A percentile compares a stretch with the other conserved stretches of the same genome.
Conservation (phyloP, 2,329 filamentous ascomycete genomes). For the Talaromyces islandicus region DNA sequence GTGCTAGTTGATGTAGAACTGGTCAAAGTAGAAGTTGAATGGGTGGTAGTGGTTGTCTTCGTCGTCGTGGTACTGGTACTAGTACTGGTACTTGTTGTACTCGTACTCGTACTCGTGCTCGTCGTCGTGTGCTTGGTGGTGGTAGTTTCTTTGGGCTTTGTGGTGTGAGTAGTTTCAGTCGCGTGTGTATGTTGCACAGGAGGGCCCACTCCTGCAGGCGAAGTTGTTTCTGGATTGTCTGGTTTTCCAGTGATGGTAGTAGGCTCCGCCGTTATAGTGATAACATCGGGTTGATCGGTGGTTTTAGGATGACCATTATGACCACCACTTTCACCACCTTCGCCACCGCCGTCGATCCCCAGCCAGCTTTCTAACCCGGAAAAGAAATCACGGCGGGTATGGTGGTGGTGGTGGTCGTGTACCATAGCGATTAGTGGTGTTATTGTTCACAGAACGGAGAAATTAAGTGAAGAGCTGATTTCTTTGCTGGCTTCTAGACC, state of each 20-base stretch:
- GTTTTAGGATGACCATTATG: background rate
- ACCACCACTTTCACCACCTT: background rate
- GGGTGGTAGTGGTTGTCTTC: background rate
- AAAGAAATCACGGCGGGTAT: slow-evolving; percentile 3
- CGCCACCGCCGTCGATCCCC: background rate
- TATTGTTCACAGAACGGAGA: background rate
- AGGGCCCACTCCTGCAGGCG: slow-evolving; percentile 10
- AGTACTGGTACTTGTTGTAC: slow-evolving; percentile 4
- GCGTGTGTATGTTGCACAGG: background rate
- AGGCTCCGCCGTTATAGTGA: background rate
- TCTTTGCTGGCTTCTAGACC: background rate
- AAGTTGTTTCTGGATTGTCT: slow-evolving; percentile 10
- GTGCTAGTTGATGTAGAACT: slow-evolving; percentile 4
- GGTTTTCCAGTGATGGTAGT: slow-evolving; percentile 3
- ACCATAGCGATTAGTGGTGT: slow-evolving; percentile 5
- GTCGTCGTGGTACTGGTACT: slow-evolving; percentile 2
- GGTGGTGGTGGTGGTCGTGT: slow-evolving; percentile 7
- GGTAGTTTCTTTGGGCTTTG: slow-evolving; percentile 1
- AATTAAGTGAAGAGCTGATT: background rate
- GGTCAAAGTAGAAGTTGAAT: slow-evolving; percentile 3
- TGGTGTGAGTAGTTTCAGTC: background rate
- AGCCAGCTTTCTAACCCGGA: slow-evolving; percentile 2
- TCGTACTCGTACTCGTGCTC: background rate
- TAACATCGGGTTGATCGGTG: background rate
- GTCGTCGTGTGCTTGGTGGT: background rate